These are phyloP conservation scores for Fusarium mangiferae DNA, from an alignment of 2,329 filamentous ascomycete genomes.

Conservation along the genomic window DNA sequence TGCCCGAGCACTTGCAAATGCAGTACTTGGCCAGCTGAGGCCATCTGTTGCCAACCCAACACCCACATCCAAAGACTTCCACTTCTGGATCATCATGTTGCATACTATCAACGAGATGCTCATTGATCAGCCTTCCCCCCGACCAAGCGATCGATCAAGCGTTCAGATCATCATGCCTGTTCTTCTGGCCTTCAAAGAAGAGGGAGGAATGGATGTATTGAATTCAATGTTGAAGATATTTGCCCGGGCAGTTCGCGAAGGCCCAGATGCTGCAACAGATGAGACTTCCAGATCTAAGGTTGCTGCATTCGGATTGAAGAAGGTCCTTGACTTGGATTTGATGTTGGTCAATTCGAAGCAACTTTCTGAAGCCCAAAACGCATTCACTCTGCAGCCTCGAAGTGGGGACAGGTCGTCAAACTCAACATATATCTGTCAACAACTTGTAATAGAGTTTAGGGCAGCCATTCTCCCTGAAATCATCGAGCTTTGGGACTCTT, in stretches of 20 bases:
- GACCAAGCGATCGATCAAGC: conserved; percentile 59
- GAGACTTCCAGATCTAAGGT: conserved; percentile 60
- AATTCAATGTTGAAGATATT: conserved; percentile 79
- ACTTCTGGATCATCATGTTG: conserved; percentile 85
- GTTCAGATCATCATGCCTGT: conserved; percentile 76
- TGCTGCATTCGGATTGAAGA: conserved; percentile 73
- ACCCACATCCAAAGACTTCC: conserved; percentile 71
- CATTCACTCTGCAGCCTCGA: conserved; percentile 57
- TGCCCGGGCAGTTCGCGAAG: conserved; percentile 46
- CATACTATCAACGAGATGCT: conserved; percentile 82
- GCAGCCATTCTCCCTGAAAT: conserved; percentile 81
- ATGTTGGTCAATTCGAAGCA: conserved; percentile 81
- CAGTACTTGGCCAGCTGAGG: conserved; percentile 74
- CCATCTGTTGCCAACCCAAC: conserved; percentile 55
- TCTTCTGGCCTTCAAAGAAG: conserved; percentile 86
- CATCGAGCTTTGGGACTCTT: conserved; percentile 84
- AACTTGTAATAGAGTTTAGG: conserved; percentile 88
- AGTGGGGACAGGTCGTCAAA: conserved; percentile 53
- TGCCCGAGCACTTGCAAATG: conserved; percentile 75
- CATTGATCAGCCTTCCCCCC: conserved; percentile 68
- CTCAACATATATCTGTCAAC: conserved; percentile 63
- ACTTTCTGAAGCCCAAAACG: conserved; percentile 78
- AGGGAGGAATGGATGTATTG: conserved; percentile 78
- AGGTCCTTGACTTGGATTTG: conserved; percentile 84
- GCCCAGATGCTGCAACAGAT: conserved; percentile 55